Base-by-base conservation (phyloP, 1,284 basidiomycete genomes). In the Microbotryum saponariae region DNA sequence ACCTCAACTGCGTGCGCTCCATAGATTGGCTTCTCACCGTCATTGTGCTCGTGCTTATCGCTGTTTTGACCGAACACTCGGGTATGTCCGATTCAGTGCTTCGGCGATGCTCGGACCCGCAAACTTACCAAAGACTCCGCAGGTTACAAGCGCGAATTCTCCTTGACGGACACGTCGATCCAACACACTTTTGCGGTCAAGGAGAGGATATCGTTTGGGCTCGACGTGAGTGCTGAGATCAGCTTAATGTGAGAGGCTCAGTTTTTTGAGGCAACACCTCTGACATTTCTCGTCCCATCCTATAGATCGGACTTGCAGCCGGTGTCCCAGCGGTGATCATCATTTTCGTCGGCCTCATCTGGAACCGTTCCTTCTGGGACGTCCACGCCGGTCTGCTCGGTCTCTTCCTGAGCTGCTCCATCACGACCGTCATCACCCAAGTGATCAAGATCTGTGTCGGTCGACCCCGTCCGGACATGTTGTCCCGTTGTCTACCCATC, bases 81-180 rank as follows among this genome's bases (percentile, higher is more conserved):
- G 51, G 16, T 53, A 20, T 23, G 14, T 54, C 21, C 31, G 8
- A 12, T 23, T 37, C 27, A 10, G 4, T 18, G 20, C 18, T 47
- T 16, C 27, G 25, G 21, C 3, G 8, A 37, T 27, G 12, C 37
- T 42, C 37, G 16, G 14, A 18, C 37, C 16, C 18, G 37, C 16
- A 42, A 42, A 12, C 16, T 42, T 3, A 16, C 20, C 51, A 27
- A 1, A 52, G 23, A 45, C 10, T 42, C 12, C 1, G 37, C 72
- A 78, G 93, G 93, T 6, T 94, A 87, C 76, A 83, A 87, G 70
- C 79, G 93, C 59, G 82, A 84, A 59, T 96, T 96, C 76, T 91
- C 88, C 0, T 77, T 93, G 16, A 79, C 80, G 46, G 91, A 96
- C 74, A 84, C 84, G 14, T 85, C 88, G 80, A 77, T 79, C 51